phyloP scores from a whole-genome alignment of 805 yeast species.

The Saccharomycopsis amapae region DNA sequence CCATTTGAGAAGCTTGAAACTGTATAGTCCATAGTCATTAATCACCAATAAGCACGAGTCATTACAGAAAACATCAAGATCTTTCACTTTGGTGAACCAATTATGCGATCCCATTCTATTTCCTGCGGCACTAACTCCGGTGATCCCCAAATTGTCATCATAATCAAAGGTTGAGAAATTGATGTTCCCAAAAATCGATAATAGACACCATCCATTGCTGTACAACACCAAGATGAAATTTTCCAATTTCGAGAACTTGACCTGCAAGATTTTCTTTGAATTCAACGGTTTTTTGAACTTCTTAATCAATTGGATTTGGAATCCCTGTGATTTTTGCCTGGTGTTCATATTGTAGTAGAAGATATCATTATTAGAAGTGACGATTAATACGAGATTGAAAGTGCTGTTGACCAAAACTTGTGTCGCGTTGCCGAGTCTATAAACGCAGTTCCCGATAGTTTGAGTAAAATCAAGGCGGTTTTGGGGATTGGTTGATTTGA shows the following conservation, averaged over 20 bases:
- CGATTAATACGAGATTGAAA: conserved; percentile 13
- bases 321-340: background rate
- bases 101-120: background rate
- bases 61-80: conserved; percentile 7
- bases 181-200: conserved; percentile 27
- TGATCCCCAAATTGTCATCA: conserved; percentile 20
- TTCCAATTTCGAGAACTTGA: conserved; percentile 17
- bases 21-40: conserved; percentile 8
- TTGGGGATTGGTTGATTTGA: conserved; percentile 6
- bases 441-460: conserved; percentile 17
- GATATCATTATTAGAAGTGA: conserved; percentile 13
- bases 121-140: background rate
- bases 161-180: conserved; percentile 23
- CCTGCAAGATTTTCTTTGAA: conserved; percentile 7
- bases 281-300: conserved; percentile 19
- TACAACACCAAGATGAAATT: conserved; percentile 21
- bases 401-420: conserved; percentile 12
- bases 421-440: conserved; percentile 11
- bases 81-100: conserved; percentile 20
- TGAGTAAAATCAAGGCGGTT: conserved; percentile 4
- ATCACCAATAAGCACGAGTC: conserved; percentile 16
- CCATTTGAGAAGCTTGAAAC: conserved; percentile 14
- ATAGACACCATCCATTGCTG: conserved; percentile 25
- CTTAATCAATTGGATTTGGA: conserved; percentile 12
- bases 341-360: conserved; percentile 14